Evolutionary conservation across 202 grass and related monocot species (phyloP).

Genomic region (Eragrostis tef): DNA sequence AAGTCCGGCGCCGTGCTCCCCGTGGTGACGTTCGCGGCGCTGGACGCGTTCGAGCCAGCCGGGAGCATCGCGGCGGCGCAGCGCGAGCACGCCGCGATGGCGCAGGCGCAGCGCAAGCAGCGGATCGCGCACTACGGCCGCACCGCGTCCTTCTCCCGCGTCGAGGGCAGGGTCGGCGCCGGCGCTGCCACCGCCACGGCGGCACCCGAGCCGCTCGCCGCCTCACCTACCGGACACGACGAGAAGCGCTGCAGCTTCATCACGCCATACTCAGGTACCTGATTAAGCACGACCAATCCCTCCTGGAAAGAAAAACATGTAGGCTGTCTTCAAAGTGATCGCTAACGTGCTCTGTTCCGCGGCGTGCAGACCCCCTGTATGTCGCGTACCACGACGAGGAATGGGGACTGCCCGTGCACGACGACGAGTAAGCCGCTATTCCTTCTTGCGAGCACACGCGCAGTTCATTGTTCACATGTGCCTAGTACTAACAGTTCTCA

Average conservation of each 20-base stretch:
- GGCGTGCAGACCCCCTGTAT: constrained; percentile 65
- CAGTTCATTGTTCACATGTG: not conserved
- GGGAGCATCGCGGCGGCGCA: constrained; percentile 95
- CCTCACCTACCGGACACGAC: constrained; percentile 31
- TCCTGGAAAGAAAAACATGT: too few species aligned
- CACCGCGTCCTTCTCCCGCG: constrained; percentile 68
- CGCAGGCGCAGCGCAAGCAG: constrained; percentile 93
- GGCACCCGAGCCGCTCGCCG: not conserved
- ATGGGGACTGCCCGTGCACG: constrained; percentile 86
- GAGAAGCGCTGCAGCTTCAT: constrained; percentile 99
- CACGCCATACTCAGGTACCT: constrained; percentile 85
- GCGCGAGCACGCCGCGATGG: constrained; percentile 67
- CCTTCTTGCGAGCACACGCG: not conserved
- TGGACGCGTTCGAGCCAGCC: constrained; percentile 49
- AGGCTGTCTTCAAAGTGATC: too few species aligned
- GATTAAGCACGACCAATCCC: too few species aligned
- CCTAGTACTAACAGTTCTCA: constrained; percentile 19
- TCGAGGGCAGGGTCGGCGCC: constrained; percentile 71
- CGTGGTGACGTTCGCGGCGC: constrained; percentile 55
- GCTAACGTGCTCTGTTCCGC: not conserved
- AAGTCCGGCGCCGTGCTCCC: constrained; percentile 59
- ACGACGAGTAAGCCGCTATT: constrained; percentile 67
- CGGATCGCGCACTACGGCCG: constrained; percentile 90
- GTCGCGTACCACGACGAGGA: constrained; percentile 92
- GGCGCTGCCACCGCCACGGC: too few species aligned